Base-by-base conservation (phyloP, 805 yeast genomes). In the Wickerhamomyces sydowiorum region DNA sequence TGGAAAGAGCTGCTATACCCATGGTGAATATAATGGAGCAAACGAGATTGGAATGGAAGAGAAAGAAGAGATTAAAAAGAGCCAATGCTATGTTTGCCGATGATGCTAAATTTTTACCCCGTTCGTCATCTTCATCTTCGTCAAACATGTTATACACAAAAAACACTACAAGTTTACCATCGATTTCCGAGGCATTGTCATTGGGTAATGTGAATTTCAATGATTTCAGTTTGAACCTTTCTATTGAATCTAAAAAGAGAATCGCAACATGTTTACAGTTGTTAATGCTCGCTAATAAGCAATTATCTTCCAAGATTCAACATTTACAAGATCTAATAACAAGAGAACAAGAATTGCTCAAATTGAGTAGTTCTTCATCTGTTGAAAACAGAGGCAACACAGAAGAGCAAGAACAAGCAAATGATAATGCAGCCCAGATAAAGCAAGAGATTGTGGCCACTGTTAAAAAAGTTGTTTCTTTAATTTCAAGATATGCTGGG, bases 391-490 rank as follows among this genome's bases (percentile, higher is more conserved):
- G 43, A 44, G 9, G 54, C 52, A 46, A 60, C 48, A 36, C 54
- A 47, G 34, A 53, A 3, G 39, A 51, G 2, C 31, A 39, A 22
- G 29, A 28, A 7, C 18, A 28, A 20, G 29, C 40, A n/a, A 42
- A 45, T 12, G 56, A 13, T 19, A 20, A 32, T 17, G 23, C 63
- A 13, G 54, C 59, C 9, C 68, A 78, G 36, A 73, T 90, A 28
- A 84, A 86, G 48, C 76, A 80, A 50, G 99, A 91, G 51, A 87
- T 91, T 28, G 82, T 90, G 8, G 76, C 85, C 1, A 93, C 97
- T 0, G 90, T 93, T 21, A 86, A 87, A 59, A 91, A 88, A 57
- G 88, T 89, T 37, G 89, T 90, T 28, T 78, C 80, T 32, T 78
- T 91, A 30, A 85, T 93, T 10, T 86, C 97, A 4, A 86, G 85